phyloP scores from a whole-genome alignment of 2,329 filamentous ascomycete genomes.

The Colletotrichum shisoi region DNA sequence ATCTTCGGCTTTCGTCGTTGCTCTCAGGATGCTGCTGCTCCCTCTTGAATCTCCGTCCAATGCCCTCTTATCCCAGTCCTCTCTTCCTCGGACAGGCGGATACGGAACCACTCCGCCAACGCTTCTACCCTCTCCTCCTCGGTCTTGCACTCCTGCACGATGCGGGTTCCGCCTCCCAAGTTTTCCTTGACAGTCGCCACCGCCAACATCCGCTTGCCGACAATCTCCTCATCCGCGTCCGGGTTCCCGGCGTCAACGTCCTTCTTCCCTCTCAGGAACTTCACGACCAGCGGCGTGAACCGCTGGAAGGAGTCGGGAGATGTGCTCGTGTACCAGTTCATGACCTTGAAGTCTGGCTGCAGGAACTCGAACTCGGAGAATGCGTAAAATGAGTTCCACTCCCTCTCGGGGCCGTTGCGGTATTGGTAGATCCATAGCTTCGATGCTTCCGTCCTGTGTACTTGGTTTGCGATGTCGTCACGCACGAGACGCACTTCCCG shows the following conservation, averaged over 20 bases:
- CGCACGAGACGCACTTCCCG: constrained; percentile 64
- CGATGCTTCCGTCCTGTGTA: constrained; percentile 49
- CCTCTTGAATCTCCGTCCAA: not conserved
- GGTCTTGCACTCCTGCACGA: constrained; percentile 56
- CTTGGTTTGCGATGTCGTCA: constrained; percentile 52
- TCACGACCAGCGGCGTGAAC: constrained; percentile 59
- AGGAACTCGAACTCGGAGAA: constrained; percentile 73
- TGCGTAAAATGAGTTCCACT: constrained; percentile 69
- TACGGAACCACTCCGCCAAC: too few species aligned
- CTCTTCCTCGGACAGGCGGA: not conserved
- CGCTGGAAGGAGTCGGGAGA: constrained; percentile 62
- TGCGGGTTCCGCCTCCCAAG: constrained; percentile 57
- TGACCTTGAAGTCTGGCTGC: constrained; percentile 65
- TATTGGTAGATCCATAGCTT: constrained; percentile 72
- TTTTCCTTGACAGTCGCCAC: constrained; percentile 63
- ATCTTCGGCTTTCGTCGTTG: not conserved
- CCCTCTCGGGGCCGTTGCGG: constrained; percentile 52
- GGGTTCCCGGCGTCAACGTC: constrained; percentile 43
- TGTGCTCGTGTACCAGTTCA: constrained; percentile 66
- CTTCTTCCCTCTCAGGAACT: constrained; percentile 58
- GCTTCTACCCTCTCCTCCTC: constrained; percentile 54
- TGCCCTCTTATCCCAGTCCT: not conserved
- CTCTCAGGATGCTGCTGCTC: not conserved
- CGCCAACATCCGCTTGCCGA: constrained; percentile 62
- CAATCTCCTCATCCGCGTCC: too few species aligned